Percentiles rank a stretch among this genome's conserved stretches.
phyloP scores from a whole-genome alignment of 164 flowering plant genomes.

The Stephania cephalantha region DNA sequence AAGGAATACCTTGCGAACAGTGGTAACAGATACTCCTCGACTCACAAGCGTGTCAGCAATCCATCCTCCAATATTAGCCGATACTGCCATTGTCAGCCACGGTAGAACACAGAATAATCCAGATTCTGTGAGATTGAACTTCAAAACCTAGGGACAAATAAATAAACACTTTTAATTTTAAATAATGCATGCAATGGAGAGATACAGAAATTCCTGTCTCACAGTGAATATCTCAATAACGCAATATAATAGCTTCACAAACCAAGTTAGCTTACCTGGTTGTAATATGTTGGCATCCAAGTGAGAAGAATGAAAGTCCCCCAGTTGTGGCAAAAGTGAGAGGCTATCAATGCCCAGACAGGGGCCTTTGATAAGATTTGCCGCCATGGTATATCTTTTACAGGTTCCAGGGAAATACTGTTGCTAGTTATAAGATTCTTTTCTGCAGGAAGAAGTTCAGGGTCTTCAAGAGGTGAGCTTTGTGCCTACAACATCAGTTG shows the following conservation, averaged over 20 bases:
- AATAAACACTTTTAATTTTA: background rate
- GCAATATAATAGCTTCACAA: background rate
- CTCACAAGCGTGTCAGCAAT: conserved; percentile 92
- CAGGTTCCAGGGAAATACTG: conserved; percentile 56
- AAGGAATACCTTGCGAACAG: conserved; percentile 72
- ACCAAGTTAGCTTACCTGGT: conserved; percentile 50
- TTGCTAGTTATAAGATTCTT: conserved; percentile 46
- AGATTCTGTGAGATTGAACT: conserved; percentile 89
- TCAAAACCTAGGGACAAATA: conserved; percentile 53
- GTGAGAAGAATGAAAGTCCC: conserved; percentile 96
- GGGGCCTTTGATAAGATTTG: conserved; percentile 79
- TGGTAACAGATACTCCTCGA: conserved; percentile 71
- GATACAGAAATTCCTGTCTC: too few relatives aligned
- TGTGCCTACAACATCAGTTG: conserved; percentile 46
- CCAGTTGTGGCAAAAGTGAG: conserved; percentile 97
- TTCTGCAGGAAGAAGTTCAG: conserved; percentile 62
- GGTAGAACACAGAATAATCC: conserved; percentile 81
- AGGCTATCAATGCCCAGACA: conserved; percentile 91
- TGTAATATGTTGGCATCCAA: conserved; percentile 98
- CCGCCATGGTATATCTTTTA: conserved; percentile 72
- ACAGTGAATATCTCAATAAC: background rate
- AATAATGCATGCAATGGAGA: background rate
- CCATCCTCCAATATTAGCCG: conserved; percentile 95
- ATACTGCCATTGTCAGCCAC: conserved; percentile 96
- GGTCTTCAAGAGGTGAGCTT: conserved; percentile 92